These are phyloP conservation scores for Coniochaeta sp. DNA, from an alignment of 2,329 filamentous ascomycete genomes.

Conservation along the genomic window DNA sequence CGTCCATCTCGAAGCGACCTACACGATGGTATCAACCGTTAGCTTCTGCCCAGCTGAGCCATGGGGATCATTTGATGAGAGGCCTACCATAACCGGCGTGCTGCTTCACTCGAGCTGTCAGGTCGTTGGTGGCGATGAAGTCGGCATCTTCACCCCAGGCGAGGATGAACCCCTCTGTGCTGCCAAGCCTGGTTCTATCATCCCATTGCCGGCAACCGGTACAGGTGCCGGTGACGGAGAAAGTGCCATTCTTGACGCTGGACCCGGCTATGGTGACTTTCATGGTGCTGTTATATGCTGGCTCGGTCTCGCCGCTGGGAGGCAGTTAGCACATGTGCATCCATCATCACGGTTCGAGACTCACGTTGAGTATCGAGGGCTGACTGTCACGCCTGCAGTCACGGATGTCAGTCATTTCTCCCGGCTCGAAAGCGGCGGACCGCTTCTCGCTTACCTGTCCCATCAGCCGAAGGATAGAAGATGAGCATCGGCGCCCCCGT, in stretches of 20 bases:
- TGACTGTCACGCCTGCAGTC: conserved; percentile 12
- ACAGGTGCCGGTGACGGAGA: conserved; percentile 17
- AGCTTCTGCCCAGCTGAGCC: neutral
- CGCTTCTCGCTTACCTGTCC: conserved; percentile 3
- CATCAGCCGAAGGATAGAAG: conserved; percentile 14
- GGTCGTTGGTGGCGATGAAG: conserved; percentile 11
- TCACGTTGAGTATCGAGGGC: conserved; percentile 12
- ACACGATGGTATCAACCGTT: neutral
- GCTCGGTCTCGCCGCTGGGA: conserved; percentile 13
- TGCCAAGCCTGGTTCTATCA: neutral
- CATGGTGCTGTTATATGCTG: conserved; percentile 9
- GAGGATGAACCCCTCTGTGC: conserved; percentile 15
- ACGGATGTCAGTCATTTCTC: neutral
- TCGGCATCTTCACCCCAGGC: conserved; percentile 13
- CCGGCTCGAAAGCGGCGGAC: neutral
- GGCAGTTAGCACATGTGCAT: neutral
- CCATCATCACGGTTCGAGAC: neutral
- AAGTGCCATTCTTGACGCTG: conserved; percentile 8
- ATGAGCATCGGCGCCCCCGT: conserved; percentile 16
- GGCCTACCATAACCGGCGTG: conserved; percentile 16
- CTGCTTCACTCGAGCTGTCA: conserved; percentile 12
- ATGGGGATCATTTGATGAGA: neutral
- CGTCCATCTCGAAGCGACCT: conserved; percentile 14
- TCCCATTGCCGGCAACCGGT: conserved; percentile 8
- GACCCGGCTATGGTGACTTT: conserved; percentile 10